These are phyloP conservation scores for Verticillium longisporum DNA, from an alignment of 2,329 filamentous ascomycete species.

Conservation along the genomic window DNA sequence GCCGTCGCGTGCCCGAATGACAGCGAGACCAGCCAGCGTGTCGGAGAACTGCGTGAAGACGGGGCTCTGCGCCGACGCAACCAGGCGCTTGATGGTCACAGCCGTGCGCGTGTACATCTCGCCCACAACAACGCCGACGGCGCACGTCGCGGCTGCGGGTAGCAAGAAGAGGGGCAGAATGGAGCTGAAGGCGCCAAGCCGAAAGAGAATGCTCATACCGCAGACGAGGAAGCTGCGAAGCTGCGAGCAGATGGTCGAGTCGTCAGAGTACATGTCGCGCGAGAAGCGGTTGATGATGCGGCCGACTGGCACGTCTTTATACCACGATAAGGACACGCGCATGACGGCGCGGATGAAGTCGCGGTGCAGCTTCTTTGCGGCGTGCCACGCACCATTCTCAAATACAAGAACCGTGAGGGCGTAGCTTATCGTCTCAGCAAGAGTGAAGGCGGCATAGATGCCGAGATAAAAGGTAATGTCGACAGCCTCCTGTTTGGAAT, in stretches of 20 bases:
- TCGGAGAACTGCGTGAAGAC: constrained; percentile 52
- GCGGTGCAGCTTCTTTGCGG: constrained; percentile 44
- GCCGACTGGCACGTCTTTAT: constrained; percentile 44
- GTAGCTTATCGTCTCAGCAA: constrained; percentile 34
- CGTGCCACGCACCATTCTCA: constrained; percentile 50
- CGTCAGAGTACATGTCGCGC: constrained; percentile 50
- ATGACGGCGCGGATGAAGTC: constrained; percentile 45
- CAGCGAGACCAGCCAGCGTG: constrained; percentile 39
- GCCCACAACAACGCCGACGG: constrained; percentile 36
- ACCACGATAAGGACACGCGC: constrained; percentile 49
- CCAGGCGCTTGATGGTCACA: constrained; percentile 36
- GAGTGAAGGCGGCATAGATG: constrained; percentile 40
- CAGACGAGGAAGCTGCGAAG: constrained; percentile 35
- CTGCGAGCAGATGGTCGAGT: constrained; percentile 38
- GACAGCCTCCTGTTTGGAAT: constrained; percentile 32
- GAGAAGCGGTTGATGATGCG: constrained; percentile 49
- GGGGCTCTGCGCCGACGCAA: constrained; percentile 42
- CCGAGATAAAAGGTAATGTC: constrained; percentile 45
- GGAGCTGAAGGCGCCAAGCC: constrained; percentile 38
- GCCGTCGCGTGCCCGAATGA: constrained; percentile 38
- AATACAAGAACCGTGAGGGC: constrained; percentile 38
- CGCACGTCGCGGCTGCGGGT: constrained; percentile 36
- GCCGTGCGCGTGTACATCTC: constrained; percentile 45
- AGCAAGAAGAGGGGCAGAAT: constrained; percentile 46
- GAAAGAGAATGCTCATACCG: constrained; percentile 33